Evolutionary conservation across 441 rosid species (phyloP).

Genomic region (Brassica hybrid): DNA sequence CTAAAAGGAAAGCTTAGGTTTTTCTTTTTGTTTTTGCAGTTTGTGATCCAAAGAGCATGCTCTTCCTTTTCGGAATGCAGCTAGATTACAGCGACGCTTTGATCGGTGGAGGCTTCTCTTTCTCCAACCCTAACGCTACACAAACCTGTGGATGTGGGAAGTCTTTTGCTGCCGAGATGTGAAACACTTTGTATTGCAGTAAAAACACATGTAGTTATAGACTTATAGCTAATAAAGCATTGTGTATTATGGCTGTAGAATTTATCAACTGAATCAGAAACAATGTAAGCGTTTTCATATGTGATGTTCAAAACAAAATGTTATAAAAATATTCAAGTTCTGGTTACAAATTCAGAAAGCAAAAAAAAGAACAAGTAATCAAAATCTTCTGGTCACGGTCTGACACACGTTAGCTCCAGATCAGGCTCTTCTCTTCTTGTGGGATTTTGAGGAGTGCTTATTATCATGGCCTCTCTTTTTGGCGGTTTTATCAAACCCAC

Average conservation of each 20-base stretch:
- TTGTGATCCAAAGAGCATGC: no score
- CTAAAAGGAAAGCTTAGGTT: no score
- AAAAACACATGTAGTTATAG: slow-evolving; percentile 9
- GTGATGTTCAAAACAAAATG: no score
- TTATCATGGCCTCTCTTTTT: slow-evolving; percentile 70
- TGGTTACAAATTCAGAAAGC: slow-evolving; percentile 10
- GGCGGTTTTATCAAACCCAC: slow-evolving; percentile 49
- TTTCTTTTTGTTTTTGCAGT: slow-evolving; percentile 20
- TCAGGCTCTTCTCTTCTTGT: slow-evolving; percentile 66
- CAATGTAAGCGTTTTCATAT: background rate
- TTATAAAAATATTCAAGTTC: background rate
- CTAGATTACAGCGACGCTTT: no score
- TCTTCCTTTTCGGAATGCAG: no score
- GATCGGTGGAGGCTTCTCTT: no score
- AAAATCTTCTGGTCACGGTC: slow-evolving; percentile 10
- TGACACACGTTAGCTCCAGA: background rate
- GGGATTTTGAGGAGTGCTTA: slow-evolving; percentile 53
- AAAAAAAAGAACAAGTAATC: slow-evolving; percentile 2
- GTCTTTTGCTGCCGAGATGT: slow-evolving; percentile 93
- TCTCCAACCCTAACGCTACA: no score
- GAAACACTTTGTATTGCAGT: slow-evolving; percentile 36
- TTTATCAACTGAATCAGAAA: slow-evolving; percentile 9
- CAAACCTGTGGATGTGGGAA: slow-evolving; percentile 98
- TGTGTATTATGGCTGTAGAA: slow-evolving; percentile 30
- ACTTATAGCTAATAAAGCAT: slow-evolving; percentile 13